Conservation (phyloP, 73 alveolate genomes). For the Tetrahymena borealis region DNA sequence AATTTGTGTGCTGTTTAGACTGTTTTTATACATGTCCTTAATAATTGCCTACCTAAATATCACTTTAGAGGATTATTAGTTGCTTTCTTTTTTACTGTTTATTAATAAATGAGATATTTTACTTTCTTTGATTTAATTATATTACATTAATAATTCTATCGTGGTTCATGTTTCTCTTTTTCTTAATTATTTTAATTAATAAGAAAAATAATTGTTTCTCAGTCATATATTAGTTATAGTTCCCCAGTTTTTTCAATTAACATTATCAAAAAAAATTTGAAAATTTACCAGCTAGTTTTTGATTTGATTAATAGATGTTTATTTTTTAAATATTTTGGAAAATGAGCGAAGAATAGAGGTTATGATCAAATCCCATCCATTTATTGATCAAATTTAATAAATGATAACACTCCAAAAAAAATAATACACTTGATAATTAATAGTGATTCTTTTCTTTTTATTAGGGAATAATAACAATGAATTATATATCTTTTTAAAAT, state of each 20-base stretch:
- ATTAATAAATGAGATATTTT: background rate
- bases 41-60: background rate
- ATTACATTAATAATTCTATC: background rate
- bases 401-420: no score
- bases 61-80: background rate
- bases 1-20: background rate
- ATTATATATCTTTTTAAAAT: no score
- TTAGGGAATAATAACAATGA: no score
- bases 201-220: background rate
- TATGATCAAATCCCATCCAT: no score
- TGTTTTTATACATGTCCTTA: background rate
- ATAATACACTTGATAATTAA: no score
- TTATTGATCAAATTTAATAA: no score
- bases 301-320: background rate
- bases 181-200: background rate
- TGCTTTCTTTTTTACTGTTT: background rate
- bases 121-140: background rate
- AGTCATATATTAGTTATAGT: background rate
- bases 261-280: background rate
- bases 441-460: no score
- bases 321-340: background rate
- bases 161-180: background rate
- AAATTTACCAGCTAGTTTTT: conserved; percentile 1
- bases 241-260: background rate
- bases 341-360: conserved; percentile 1